phyloP scores from a whole-genome alignment of 2,329 filamentous ascomycete species.

The Tolypocladium sp. region DNA sequence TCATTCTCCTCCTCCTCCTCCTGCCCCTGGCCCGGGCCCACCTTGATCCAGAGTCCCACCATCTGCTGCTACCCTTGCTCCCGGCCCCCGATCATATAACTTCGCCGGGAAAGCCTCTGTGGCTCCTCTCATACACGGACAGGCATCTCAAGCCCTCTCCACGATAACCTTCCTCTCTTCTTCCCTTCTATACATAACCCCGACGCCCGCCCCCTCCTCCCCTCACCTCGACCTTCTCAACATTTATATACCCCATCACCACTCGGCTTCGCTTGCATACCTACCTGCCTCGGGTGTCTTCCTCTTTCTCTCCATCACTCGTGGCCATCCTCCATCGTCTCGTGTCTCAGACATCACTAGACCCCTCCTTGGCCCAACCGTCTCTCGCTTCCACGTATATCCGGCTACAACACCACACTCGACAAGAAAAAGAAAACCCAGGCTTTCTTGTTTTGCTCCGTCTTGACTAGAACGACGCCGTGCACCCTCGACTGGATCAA shows the following conservation, averaged over 20 bases:
- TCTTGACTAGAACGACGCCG: neutral
- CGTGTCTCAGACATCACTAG: constrained; percentile 3
- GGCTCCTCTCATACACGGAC: neutral
- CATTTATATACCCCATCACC: neutral
- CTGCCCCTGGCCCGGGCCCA: constrained; percentile 7
- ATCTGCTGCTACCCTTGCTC: constrained; percentile 4
- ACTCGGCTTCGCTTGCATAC: neutral
- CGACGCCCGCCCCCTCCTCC: neutral
- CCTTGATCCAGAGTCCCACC: constrained; percentile 4
- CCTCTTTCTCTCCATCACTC: neutral
- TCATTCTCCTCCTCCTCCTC: constrained; percentile 1
- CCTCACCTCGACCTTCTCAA: neutral
- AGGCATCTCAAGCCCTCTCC: neutral
- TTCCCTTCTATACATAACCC: constrained; percentile 1
- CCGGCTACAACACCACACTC: neutral
- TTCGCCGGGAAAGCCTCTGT: constrained; percentile 3
- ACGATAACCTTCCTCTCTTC: neutral
- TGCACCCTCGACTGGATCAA: neutral
- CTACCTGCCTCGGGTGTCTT: neutral
- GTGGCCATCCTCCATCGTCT: neutral
- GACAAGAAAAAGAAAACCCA: constrained; percentile 1
- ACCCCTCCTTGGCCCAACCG: neutral
- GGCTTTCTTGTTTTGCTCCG: neutral
- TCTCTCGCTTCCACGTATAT: neutral
- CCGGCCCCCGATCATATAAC: constrained; percentile 6